Evolutionary conservation across 179 eudicot genomes (phyloP).

Genomic region (Silene noctiflora): DNA sequence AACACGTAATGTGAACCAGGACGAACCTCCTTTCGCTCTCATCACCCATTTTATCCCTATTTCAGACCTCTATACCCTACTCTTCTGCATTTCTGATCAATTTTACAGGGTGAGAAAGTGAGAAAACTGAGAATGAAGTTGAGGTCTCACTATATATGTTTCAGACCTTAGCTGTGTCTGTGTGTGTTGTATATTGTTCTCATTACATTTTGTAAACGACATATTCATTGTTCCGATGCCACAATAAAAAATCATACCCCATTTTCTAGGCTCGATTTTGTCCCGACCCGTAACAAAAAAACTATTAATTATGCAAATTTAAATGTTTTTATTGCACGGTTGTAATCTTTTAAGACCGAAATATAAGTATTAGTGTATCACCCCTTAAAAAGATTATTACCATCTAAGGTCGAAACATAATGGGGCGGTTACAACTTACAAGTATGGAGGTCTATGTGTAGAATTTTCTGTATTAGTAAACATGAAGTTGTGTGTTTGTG

Average conservation of each 20-base stretch:
- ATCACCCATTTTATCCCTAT: conserved; percentile 34
- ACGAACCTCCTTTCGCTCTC: conserved; percentile 38
- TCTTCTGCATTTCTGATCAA: conserved; percentile 21
- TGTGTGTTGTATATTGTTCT: background rate
- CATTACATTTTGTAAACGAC: background rate
- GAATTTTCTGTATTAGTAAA: background rate
- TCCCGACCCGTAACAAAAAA: background rate
- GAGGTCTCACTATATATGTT: background rate
- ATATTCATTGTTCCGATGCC: background rate
- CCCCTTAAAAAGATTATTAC: too few relatives aligned
- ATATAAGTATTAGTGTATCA: too few relatives aligned
- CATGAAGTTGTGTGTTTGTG: background rate
- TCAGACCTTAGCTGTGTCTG: background rate
- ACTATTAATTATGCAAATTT: background rate
- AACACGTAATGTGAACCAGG: conserved; percentile 69
- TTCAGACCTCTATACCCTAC: conserved; percentile 13
- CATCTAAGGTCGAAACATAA: too few relatives aligned
- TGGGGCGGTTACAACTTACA: background rate
- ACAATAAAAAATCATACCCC: background rate
- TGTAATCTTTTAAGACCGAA: background rate
- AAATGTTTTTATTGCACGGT: too few relatives aligned
- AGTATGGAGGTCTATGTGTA: background rate
- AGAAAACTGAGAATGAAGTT: background rate
- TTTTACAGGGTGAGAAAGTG: background rate
- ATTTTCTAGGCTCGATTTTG: background rate